Conservation (phyloP, 1,139 yeast species). For the Hyphopichia buzzinii region DNA sequence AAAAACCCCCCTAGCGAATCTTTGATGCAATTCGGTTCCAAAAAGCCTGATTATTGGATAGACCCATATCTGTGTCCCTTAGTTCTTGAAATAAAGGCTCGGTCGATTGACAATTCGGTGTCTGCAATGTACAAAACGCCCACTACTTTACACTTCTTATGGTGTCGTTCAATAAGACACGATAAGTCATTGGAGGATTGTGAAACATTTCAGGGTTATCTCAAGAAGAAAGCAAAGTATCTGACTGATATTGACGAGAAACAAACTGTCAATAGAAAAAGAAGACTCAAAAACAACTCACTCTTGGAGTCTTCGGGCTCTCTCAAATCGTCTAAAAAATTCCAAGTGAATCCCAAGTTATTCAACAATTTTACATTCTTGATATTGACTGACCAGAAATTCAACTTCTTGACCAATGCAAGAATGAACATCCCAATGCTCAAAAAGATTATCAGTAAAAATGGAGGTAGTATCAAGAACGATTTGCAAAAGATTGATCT, state of each 20-base stretch:
- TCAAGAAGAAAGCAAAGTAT: background rate
- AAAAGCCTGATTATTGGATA: slow-evolving; percentile 73
- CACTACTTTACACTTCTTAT: slow-evolving; percentile 72
- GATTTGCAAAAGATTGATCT: slow-evolving; percentile 11
- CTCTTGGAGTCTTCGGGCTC: background rate
- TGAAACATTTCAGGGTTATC: slow-evolving; percentile 41
- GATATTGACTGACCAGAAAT: slow-evolving; percentile 41
- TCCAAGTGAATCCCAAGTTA: slow-evolving; percentile 13
- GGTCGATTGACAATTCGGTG: slow-evolving; percentile 59
- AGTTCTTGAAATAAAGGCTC: slow-evolving; percentile 82
- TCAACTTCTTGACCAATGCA: slow-evolving; percentile 19
- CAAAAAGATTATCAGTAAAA: slow-evolving; percentile 32
- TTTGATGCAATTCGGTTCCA: slow-evolving; percentile 57
- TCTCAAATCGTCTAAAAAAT: background rate
- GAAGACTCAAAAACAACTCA: slow-evolving; percentile 9
- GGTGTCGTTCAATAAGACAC: slow-evolving; percentile 63
- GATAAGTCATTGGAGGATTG: slow-evolving; percentile 64
- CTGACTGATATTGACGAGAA: slow-evolving; percentile 18
- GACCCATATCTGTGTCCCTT: slow-evolving; percentile 66
- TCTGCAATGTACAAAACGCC: slow-evolving; percentile 58
- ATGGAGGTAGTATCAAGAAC: slow-evolving; percentile 48
- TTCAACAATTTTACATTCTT: slow-evolving; percentile 28
- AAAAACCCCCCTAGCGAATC: slow-evolving; percentile 36
- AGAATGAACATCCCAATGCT: slow-evolving; percentile 36
- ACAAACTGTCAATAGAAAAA: slow-evolving; percentile 27